phyloP scores from a whole-genome alignment of 306 rosid species.

The Begonia peltatifolia region DNA sequence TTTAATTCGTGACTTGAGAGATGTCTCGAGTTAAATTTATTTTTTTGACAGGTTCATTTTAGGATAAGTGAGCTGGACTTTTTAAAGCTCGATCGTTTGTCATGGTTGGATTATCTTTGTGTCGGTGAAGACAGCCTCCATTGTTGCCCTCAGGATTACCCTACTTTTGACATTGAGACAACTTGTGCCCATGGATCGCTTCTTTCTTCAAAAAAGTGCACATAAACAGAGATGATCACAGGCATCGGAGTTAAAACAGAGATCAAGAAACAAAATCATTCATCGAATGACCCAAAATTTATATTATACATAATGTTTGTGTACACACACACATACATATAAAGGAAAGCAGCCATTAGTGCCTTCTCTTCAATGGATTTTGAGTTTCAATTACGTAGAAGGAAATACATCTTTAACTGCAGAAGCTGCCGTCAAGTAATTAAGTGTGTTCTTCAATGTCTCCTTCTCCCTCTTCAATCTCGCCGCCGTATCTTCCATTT shows the following conservation, averaged over 20 bases:
- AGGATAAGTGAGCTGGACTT: too few relatives aligned
- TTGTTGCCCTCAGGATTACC: conserved; percentile 70
- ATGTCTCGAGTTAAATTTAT: too few relatives aligned
- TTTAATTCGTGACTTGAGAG: too few relatives aligned
- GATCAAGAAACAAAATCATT: too few relatives aligned
- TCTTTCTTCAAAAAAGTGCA: background rate
- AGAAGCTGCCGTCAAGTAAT: conserved; percentile 89
- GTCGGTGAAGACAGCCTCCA: conserved; percentile 58
- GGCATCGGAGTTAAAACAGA: too few relatives aligned
- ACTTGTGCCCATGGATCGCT: conserved; percentile 57
- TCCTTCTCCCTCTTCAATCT: conserved; percentile 86
- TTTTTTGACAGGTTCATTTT: too few relatives aligned
- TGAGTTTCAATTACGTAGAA: conserved; percentile 19
- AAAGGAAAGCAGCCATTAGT: conserved; percentile 1
- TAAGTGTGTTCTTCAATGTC: conserved; percentile 75
- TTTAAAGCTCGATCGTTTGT: too few relatives aligned
- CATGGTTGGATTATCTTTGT: conserved; percentile 30
- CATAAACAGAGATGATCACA: too few relatives aligned
- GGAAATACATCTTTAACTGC: conserved; percentile 96
- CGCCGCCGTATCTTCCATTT: conserved; percentile 79
- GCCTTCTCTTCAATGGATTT: conserved; percentile 10
- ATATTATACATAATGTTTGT: too few relatives aligned
- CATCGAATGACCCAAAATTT: background rate
- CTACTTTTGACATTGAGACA: conserved; percentile 38
- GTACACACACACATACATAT: background rate